A percentile compares a stretch with the other conserved stretches of the same genome.
Conservation (phyloP, 441 rosid species). For the Aquilaria agallochum region DNA sequence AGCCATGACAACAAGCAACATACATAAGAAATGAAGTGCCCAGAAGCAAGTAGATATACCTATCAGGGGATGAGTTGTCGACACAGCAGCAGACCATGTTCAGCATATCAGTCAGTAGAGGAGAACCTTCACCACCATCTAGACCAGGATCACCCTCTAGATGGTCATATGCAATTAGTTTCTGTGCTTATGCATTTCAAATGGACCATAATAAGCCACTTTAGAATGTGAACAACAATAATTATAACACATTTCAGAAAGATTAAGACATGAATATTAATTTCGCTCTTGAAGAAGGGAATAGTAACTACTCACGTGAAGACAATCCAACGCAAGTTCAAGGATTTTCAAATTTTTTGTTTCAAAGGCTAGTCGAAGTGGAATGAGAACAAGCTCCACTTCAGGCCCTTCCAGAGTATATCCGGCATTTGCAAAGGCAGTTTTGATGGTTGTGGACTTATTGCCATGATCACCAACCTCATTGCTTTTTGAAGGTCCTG, state of each 20-base stretch:
- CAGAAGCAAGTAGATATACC: slow-evolving; percentile 39
- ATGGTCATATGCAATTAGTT: slow-evolving; percentile 96
- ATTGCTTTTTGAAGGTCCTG: slow-evolving; percentile 24
- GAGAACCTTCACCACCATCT: slow-evolving; percentile 81
- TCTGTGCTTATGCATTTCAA: slow-evolving; percentile 48
- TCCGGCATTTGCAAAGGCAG: slow-evolving; percentile 85
- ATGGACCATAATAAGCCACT: slow-evolving; percentile 15
- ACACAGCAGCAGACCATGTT: slow-evolving; percentile 91
- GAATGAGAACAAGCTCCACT: slow-evolving; percentile 85
- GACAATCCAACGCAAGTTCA: slow-evolving; percentile 98
- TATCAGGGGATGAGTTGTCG: slow-evolving; percentile 96
- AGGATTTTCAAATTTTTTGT: slow-evolving; percentile 84
- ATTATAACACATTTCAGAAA: background rate
- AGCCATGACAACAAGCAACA: slow-evolving; percentile 19
- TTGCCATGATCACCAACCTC: slow-evolving; percentile 38
- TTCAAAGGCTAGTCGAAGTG: slow-evolving; percentile 91
- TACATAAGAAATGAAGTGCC: slow-evolving; percentile 11
- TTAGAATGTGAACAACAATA: background rate
- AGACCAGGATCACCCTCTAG: slow-evolving; percentile 99
- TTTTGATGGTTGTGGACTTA: slow-evolving; percentile 40
- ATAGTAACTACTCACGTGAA: slow-evolving; percentile 64
- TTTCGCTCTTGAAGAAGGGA: background rate
- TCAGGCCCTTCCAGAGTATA: slow-evolving; percentile 78
- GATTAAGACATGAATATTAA: background rate
- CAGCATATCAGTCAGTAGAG: slow-evolving; percentile 85